phyloP scores from a whole-genome alignment of 2,329 filamentous ascomycete genomes.

The Verticillium albo-atrum region DNA sequence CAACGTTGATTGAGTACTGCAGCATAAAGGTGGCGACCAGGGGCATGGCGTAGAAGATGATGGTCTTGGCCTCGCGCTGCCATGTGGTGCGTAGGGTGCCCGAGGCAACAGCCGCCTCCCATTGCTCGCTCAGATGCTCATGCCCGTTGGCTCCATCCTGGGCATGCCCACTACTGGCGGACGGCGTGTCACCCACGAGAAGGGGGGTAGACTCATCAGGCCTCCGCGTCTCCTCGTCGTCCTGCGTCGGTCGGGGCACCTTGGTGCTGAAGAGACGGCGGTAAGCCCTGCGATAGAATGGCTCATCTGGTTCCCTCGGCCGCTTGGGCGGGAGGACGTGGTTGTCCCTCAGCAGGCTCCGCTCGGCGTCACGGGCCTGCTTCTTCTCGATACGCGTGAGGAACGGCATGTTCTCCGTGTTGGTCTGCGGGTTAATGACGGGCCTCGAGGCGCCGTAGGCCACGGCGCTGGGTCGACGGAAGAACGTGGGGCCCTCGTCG shows the following conservation, averaged over 20 bases:
- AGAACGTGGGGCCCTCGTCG: constrained; percentile 47
- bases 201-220: constrained; percentile 36
- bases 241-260: constrained; percentile 25
- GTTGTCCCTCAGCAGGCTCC: constrained; percentile 60
- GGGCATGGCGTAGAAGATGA: constrained; percentile 66
- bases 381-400: constrained; percentile 52
- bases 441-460: constrained; percentile 68
- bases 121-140: constrained; percentile 65
- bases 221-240: constrained; percentile 35
- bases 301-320: constrained; percentile 21
- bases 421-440: constrained; percentile 55
- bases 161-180: not conserved
- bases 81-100: constrained; percentile 86
- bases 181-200: constrained; percentile 15
- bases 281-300: constrained; percentile 37
- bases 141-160: constrained; percentile 33
- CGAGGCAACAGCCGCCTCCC: constrained; percentile 78
- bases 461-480: constrained; percentile 73
- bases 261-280: constrained; percentile 53
- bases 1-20: constrained; percentile 81
- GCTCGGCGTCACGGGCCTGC: constrained; percentile 53
- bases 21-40: constrained; percentile 71
- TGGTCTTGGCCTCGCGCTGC: constrained; percentile 81
- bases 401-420: constrained; percentile 33
- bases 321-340: constrained; percentile 61